phyloP scores from a whole-genome alignment of 306 rosid genomes.

The Vicia sativa region DNA sequence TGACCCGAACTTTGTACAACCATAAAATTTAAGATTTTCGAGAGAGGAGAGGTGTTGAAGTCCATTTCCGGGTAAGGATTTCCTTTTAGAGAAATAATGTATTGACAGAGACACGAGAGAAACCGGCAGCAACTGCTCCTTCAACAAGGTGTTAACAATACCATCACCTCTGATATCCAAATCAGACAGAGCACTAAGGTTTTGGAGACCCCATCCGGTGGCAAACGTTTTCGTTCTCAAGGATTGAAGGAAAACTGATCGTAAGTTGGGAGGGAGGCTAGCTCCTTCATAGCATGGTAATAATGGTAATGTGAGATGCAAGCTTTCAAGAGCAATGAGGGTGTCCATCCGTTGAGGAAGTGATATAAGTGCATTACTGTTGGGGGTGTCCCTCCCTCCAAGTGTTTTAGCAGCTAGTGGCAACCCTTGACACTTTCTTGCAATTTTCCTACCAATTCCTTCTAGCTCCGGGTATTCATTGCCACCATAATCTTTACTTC shows the following conservation, averaged over 20 bases:
- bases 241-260: not conserved
- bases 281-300: too few species aligned
- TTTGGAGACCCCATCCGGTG: not conserved
- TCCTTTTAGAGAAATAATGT: not conserved
- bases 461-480: slow-evolving; percentile 15
- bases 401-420: slow-evolving; percentile 53
- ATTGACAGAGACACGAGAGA: not conserved
- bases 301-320: too few species aligned
- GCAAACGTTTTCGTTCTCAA: not conserved
- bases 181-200: not conserved
- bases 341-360: too few species aligned
- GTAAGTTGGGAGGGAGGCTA: too few species aligned
- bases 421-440: slow-evolving; percentile 47
- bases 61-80: not conserved
- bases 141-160: not conserved
- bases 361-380: too few species aligned
- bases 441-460: not conserved
- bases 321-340: too few species aligned
- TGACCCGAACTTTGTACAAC: not conserved
- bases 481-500: not conserved
- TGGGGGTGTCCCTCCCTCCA: slow-evolving; percentile 32
- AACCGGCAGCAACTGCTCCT: slow-evolving; percentile 8
- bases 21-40: fast-evolving
- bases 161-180: not conserved
- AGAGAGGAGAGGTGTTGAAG: slow-evolving; percentile 10